phyloP scores from a whole-genome alignment of 768 basidiomycete species.

The Tricholoma hemisulphureum region DNA sequence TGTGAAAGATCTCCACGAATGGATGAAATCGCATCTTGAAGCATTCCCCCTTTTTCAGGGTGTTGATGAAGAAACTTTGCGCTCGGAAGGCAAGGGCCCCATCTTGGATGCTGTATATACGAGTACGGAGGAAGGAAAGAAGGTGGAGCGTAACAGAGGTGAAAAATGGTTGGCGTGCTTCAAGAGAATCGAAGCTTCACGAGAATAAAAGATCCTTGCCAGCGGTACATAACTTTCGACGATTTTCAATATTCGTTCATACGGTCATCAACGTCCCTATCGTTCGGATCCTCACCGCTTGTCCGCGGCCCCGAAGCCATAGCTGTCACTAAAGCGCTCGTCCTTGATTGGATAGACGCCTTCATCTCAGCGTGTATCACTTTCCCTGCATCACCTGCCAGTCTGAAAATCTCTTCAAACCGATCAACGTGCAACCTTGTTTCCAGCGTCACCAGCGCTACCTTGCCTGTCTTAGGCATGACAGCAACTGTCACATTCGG shows the following conservation, averaged over 20 bases:
- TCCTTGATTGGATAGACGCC: slow-evolving; percentile 60
- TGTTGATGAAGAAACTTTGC: slow-evolving; percentile 71
- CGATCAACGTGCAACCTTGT: slow-evolving; percentile 90
- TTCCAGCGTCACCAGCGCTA: slow-evolving; percentile 91
- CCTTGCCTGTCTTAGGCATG: slow-evolving; percentile 81
- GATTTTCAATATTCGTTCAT: slow-evolving; percentile 31
- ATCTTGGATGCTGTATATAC: slow-evolving; percentile 81
- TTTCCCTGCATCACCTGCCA: slow-evolving; percentile 75
- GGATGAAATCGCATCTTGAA: slow-evolving; percentile 92
- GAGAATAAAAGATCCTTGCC: slow-evolving; percentile 21
- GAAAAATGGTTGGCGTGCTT: slow-evolving; percentile 94
- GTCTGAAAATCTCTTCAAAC: slow-evolving; percentile 83
- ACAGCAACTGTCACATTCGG: slow-evolving; percentile 88
- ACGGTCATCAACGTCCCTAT: slow-evolving; percentile 38
- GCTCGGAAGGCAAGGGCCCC: slow-evolving; percentile 70
- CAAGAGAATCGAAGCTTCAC: slow-evolving; percentile 51
- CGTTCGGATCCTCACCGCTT: slow-evolving; percentile 22
- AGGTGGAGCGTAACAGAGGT: slow-evolving; percentile 89
- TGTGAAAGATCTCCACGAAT: slow-evolving; percentile 88
- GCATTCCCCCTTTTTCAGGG: slow-evolving; percentile 85
- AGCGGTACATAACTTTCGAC: not conserved
- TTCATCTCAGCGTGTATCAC: slow-evolving; percentile 87
- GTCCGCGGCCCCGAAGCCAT: slow-evolving; percentile 50
- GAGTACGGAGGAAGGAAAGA: slow-evolving; percentile 95
- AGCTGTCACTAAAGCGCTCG: slow-evolving; percentile 58